Conservation (phyloP, 306 rosid species). For the Bauhinia variegata region DNA sequence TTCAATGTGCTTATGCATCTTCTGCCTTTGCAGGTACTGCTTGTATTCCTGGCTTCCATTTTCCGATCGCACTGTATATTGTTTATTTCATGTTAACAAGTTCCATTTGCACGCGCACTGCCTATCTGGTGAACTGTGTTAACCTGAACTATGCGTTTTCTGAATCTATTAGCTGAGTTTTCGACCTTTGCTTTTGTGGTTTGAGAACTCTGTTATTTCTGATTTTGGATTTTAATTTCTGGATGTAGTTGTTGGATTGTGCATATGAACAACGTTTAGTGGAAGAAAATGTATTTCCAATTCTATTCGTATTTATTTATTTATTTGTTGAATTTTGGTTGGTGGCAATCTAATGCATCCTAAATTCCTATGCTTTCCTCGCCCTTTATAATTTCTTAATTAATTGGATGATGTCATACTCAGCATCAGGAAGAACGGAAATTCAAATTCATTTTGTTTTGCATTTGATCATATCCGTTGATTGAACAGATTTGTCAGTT, state of each 20-base stretch:
- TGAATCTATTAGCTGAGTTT: constrained; percentile 35
- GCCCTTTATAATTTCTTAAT: neutral
- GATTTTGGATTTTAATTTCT: neutral
- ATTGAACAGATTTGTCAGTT: constrained; percentile 18
- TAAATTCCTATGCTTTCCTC: constrained; percentile 1
- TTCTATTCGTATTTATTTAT: neutral
- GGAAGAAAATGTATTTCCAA: constrained; percentile 13
- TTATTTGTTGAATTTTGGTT: neutral
- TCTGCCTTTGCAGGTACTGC: constrained; percentile 45
- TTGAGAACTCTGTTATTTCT: constrained; percentile 16
- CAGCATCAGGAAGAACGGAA: constrained; percentile 13
- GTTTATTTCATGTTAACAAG: constrained; percentile 12
- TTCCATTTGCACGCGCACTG: neutral
- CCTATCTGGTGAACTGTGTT: constrained; percentile 8
- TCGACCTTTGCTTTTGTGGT: constrained; percentile 12
- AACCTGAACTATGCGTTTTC: constrained; percentile 1
- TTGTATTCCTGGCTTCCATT: constrained; percentile 10
- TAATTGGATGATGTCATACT: neutral
- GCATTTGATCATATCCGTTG: constrained; percentile 41
- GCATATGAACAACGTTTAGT: neutral
- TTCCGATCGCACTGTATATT: constrained; percentile 33
- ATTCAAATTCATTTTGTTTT: constrained; percentile 34
- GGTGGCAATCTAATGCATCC: constrained; percentile 5
- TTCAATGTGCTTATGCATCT: constrained; percentile 43
- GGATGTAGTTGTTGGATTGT: neutral